phyloP scores from a whole-genome alignment of 164 flowering plant species.

The Litsea cubeba region DNA sequence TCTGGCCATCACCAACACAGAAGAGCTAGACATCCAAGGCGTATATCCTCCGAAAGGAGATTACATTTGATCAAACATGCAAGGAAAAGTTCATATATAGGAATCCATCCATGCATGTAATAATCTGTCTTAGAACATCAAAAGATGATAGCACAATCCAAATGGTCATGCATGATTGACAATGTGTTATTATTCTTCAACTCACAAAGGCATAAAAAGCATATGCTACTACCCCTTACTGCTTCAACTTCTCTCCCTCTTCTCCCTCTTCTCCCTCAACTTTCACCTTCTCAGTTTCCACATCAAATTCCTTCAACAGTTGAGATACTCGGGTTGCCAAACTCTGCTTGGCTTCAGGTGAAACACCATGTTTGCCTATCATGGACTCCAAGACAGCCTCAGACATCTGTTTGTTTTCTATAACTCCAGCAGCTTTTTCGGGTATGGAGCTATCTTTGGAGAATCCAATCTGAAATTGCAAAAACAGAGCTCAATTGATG shows the following conservation, averaged over 20 bases:
- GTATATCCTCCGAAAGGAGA: no score
- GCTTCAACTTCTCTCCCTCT: background rate
- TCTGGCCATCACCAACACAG: no score
- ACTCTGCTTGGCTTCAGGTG: slow-evolving; percentile 47
- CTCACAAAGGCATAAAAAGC: no score
- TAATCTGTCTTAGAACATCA: no score
- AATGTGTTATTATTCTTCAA: no score
- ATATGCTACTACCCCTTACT: no score
- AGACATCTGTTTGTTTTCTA: slow-evolving; percentile 56
- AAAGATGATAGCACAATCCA: no score
- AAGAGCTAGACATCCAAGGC: no score
- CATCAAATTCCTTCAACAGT: slow-evolving; percentile 14
- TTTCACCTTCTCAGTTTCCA: background rate
- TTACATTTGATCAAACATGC: no score
- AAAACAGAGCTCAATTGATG: background rate
- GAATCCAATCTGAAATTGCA: slow-evolving; percentile 43
- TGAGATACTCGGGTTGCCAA: slow-evolving; percentile 33
- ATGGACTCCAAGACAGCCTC: slow-evolving; percentile 69
- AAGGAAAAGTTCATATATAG: no score
- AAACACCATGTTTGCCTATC: slow-evolving; percentile 66
- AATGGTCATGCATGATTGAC: no score
- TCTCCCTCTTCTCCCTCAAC: slow-evolving; percentile 1
- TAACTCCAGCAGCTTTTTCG: slow-evolving; percentile 37
- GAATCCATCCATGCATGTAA: no score
- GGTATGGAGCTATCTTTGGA: slow-evolving; percentile 53